Conservation (phyloP, 768 basidiomycete genomes). For the Tremella yokohamensis region DNA sequence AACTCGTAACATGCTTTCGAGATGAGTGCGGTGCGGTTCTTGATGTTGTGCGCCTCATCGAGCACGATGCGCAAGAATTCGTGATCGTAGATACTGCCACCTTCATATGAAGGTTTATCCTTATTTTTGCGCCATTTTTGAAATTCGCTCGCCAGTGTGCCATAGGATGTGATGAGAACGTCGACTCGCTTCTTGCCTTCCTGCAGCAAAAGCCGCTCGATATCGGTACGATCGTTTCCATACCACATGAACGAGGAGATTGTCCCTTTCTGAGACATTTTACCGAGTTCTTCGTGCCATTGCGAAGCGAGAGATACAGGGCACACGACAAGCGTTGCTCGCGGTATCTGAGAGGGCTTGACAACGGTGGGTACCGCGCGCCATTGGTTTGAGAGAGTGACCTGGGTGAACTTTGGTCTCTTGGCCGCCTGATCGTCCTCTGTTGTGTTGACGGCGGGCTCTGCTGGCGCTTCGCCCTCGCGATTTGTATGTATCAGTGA, state of each 20-base stretch:
- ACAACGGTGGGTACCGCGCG: slow-evolving; percentile 38
- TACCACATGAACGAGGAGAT: slow-evolving; percentile 76
- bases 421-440: slow-evolving; percentile 36
- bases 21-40: slow-evolving; percentile 61
- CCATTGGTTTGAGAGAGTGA: slow-evolving; percentile 49
- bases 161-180: slow-evolving; percentile 89
- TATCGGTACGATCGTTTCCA: slow-evolving; percentile 74
- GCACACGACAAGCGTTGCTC: slow-evolving; percentile 81
- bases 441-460: slow-evolving; percentile 39
- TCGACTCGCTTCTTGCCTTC: slow-evolving; percentile 61
- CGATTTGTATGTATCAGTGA: slow-evolving; percentile 79
- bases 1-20: slow-evolving; percentile 71
- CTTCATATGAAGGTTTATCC: slow-evolving; percentile 68
- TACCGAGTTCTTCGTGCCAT: slow-evolving; percentile 86
- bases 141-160: slow-evolving; percentile 83
- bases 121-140: slow-evolving; percentile 48
- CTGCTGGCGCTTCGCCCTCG: slow-evolving; percentile 42
- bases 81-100: slow-evolving; percentile 45
- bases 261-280: slow-evolving; percentile 70
- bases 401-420: slow-evolving; percentile 47
- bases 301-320: slow-evolving; percentile 87
- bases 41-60: slow-evolving; percentile 94
- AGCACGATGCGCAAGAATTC: slow-evolving; percentile 38
- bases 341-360: slow-evolving; percentile 58
- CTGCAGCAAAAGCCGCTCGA: slow-evolving; percentile 58